A percentile compares a stretch with the other conserved stretches of the same genome.
phyloP scores from a whole-genome alignment of 768 basidiomycete species.

The Ephemerocybe angulata region DNA sequence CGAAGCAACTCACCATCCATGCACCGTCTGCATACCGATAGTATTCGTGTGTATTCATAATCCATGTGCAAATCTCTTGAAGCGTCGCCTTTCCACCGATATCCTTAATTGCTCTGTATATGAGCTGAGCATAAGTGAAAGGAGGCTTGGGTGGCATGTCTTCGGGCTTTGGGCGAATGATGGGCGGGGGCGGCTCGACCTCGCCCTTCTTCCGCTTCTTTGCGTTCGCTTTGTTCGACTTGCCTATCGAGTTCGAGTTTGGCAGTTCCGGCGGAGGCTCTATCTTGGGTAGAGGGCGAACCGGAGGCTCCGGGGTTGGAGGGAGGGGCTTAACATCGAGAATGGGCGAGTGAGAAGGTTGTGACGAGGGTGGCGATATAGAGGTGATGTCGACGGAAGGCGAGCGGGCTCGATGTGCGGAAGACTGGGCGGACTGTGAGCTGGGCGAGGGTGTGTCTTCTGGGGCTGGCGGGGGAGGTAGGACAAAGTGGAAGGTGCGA shows the following conservation, averaged over 20 bases:
- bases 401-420: slow-evolving; percentile 63
- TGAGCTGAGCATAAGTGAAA: slow-evolving; percentile 88
- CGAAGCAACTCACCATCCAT: slow-evolving; percentile 73
- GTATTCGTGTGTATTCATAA: slow-evolving; percentile 84
- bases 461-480: slow-evolving; percentile 81
- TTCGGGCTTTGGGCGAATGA: slow-evolving; percentile 52
- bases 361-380: slow-evolving; percentile 77
- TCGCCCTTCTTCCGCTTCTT: slow-evolving; percentile 76
- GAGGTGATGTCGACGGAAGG: slow-evolving; percentile 76
- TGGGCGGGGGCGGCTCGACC: slow-evolving; percentile 34
- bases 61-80: slow-evolving; percentile 91
- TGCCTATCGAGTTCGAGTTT: slow-evolving; percentile 58
- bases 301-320: slow-evolving; percentile 39
- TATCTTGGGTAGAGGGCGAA: slow-evolving; percentile 32
- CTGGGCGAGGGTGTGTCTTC: slow-evolving; percentile 81
- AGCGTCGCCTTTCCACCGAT: slow-evolving; percentile 84
- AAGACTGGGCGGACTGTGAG: slow-evolving; percentile 69
- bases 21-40: slow-evolving; percentile 84
- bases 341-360: slow-evolving; percentile 72
- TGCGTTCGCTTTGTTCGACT: slow-evolving; percentile 43
- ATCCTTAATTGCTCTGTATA: slow-evolving; percentile 82
- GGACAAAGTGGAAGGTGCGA: slow-evolving; percentile 93
- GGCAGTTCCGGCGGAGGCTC: slow-evolving; percentile 51
- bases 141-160: slow-evolving; percentile 87
- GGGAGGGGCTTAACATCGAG: slow-evolving; percentile 44